Evolutionary conservation across 345 rosid species (phyloP), one percentile per base, ranked within the genome.

Genomic region (Dipteronia sinensis): DNA sequence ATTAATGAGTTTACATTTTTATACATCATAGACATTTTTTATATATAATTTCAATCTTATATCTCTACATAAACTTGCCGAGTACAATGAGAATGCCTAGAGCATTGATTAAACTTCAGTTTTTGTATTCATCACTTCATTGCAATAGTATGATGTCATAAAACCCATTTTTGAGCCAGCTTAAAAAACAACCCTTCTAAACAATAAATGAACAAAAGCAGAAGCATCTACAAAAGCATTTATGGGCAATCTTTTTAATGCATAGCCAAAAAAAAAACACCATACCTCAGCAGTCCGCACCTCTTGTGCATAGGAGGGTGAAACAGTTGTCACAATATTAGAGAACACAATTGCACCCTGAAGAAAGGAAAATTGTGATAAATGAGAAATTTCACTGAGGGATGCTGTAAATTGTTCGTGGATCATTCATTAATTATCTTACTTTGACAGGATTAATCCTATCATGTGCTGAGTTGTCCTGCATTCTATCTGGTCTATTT

Each of bases 301-400:
- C 85, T 96, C 99, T 88, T 90, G 95, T 9, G 97, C 94, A 84
- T 96, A 93, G 51, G 98, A 92, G 82, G 98, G 98, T 17, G 99
- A 96, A 44, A 96, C 99, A 31, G 99, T 96, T 76, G 99, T 96
- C 80, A 96, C 99, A 34, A 91, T 89, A 83, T 96, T 96, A 51
- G 99, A 96, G 91, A 92, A 96, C 72, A 96, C 94, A 75, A 96
- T 79, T 55, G 95, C 99, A 78, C 98, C 99, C 99, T 96, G 86
- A 16, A 87, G 40, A 77, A 85, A 22, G 38, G 47, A 44, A 76
- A 63, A 61, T 61, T n/a, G 65, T 55, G 27, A 70, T 64, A 46
- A 47, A 78, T 13, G 16, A 77, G 44, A 34, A 74, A 47, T 40
- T 73, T 59, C 31, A 42, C 72, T 17, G 27, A 65, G 58, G 66